Base-by-base conservation (phyloP, 108 stramenopile genomes). In the Conticribra weissflogii region DNA sequence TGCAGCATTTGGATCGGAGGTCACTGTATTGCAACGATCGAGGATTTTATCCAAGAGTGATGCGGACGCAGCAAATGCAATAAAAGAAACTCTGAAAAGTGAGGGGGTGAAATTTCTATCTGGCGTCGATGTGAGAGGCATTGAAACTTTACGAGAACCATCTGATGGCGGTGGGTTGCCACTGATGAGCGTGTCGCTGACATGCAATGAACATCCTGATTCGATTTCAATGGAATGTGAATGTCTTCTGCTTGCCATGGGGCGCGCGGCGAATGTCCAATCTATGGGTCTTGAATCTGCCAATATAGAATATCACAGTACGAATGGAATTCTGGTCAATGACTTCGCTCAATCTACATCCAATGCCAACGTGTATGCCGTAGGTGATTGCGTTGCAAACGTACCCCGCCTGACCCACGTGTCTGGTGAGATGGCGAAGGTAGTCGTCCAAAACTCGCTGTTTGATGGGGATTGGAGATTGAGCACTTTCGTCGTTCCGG, bases 401-500 rank as follows among this genome's bases (percentile, higher is more conserved):
- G 93, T 94, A 8, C 89, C 89, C 12, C 76, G 90, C 59, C 61
- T 96, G 63, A 95, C 97, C 66, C 94, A 98, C 87, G 71, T 90
- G 82, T 81, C 81, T 32, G 98, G 95, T 57, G 94, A 95, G 82
- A 95, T 94, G 93, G 98, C 96, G 22, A 93, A 96, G 58, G 70
- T 96, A 27, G 98, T 92, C 22, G 94, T 96, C 25, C 89, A 96
- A 44, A 98, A 98, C 72, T 85, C 91, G 18, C 53, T 98, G 18
- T 95, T 96, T 61, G 71, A 77, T 16, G 96, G 95, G 27, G 54
- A 85, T n/a, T 92, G 91, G 93, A 92, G 81, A 70, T 59, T 89
- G 56, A 91, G 87, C 63, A 85, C 89, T 49, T 82, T 97, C 21
- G 87, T 97, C 12, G 89, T 96, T 9, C 98, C 98, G 2, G 91